phyloP scores from a whole-genome alignment of 441 rosid species.

The Aleurites moluccanus region DNA sequence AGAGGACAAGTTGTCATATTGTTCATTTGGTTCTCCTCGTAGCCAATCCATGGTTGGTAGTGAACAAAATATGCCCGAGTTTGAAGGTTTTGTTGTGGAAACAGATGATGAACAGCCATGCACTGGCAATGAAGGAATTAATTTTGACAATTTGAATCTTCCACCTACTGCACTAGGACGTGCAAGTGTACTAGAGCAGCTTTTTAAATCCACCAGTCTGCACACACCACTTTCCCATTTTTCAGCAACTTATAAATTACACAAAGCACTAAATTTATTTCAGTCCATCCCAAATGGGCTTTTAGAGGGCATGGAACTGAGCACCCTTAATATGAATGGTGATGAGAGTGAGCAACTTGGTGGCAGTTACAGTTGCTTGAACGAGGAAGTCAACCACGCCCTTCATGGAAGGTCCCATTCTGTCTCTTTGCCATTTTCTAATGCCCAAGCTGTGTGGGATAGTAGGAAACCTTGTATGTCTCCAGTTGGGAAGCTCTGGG shows the following conservation, averaged over 20 bases:
- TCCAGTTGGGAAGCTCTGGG: conserved; percentile 77
- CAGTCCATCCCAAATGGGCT: conserved; percentile 72
- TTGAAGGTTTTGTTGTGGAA: conserved; percentile 64
- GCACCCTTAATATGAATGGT: conserved; percentile 22
- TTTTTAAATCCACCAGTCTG: conserved; percentile 62
- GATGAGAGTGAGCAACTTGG: conserved; percentile 32
- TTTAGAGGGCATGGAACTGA: conserved; percentile 48
- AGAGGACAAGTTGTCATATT: conserved; percentile 29
- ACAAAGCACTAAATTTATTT: conserved; percentile 37
- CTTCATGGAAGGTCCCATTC: conserved; percentile 44
- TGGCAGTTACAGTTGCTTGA: conserved; percentile 36
- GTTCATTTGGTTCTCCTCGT: conserved; percentile 36
- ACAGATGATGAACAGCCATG: conserved; percentile 40
- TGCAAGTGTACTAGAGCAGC: conserved; percentile 59
- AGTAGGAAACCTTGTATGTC: conserved; percentile 51
- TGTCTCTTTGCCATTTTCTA: conserved; percentile 47
- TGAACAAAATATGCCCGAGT: conserved; percentile 51
- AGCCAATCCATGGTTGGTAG: conserved; percentile 28
- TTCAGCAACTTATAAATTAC: conserved; percentile 42
- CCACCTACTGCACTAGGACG: conserved; percentile 52
- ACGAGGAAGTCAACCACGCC: conserved; percentile 35
- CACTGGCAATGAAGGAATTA: conserved; percentile 34
- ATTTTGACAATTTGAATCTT: conserved; percentile 50
- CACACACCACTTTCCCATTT: conserved; percentile 60
- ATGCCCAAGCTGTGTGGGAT: conserved; percentile 40